These are phyloP conservation scores for Diplocarpon rosae DNA, from an alignment of 2,329 filamentous ascomycete genomes.

Conservation along the genomic window DNA sequence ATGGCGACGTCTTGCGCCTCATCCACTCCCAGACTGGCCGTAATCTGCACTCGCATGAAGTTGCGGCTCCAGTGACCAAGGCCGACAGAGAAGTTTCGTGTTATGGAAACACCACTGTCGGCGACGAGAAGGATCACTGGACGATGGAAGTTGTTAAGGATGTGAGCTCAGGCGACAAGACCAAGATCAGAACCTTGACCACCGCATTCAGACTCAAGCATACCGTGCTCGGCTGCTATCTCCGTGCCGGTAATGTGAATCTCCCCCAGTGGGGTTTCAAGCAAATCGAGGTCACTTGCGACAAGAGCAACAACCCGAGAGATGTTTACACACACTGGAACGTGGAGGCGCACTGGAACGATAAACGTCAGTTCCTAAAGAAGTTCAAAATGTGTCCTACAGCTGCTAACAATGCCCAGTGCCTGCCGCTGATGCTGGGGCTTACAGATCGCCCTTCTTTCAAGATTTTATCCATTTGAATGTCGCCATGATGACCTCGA, in stretches of 20 bases:
- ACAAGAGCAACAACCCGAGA: constrained; percentile 81
- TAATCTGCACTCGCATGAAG: constrained; percentile 90
- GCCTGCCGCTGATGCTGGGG: constrained; percentile 75
- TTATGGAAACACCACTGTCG: constrained; percentile 91
- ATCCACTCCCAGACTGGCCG: constrained; percentile 93
- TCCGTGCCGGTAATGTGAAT: constrained; percentile 90
- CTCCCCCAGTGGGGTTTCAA: constrained; percentile 99
- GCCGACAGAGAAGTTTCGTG: constrained; percentile 84
- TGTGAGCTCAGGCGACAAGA: constrained; percentile 66
- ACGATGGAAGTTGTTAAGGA: constrained; percentile 84
- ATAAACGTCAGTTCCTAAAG: constrained; percentile 58
- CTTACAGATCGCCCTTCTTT: constrained; percentile 93
- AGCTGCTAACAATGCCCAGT: constrained; percentile 43
- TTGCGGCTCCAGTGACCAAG: constrained; percentile 83
- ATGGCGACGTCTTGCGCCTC: constrained; percentile 70
- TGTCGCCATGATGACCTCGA: constrained; percentile 99
- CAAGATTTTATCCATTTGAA: constrained; percentile 97
- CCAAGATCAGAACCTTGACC: constrained; percentile 79
- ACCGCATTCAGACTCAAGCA: constrained; percentile 87
- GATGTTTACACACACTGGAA: constrained; percentile 99
- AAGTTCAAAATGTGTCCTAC: neutral
- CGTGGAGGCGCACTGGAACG: constrained; percentile 88
- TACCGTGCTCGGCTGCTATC: constrained; percentile 74
- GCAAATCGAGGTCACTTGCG: constrained; percentile 95
- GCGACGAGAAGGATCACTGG: constrained; percentile 98